Conservation (phyloP, 1,284 basidiomycete species). For the Flammula alnicola region DNA sequence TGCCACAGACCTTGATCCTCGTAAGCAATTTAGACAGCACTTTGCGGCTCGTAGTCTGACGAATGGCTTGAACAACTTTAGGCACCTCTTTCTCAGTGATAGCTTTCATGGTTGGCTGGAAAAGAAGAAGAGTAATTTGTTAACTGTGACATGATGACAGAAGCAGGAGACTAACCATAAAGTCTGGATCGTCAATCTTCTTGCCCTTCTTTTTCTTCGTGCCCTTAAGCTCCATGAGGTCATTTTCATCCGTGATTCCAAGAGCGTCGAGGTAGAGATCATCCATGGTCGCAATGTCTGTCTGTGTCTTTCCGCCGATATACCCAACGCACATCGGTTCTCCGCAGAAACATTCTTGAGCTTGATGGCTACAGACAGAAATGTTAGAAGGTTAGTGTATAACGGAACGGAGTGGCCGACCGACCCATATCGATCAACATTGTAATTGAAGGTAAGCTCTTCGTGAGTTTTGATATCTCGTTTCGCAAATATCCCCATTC, state of each 20-base stretch:
- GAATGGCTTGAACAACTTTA: slow-evolving; percentile 90
- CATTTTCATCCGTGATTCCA: slow-evolving; percentile 92
- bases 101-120: slow-evolving; percentile 73
- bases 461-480: slow-evolving; percentile 83
- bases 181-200: slow-evolving; percentile 92
- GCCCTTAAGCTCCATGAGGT: slow-evolving; percentile 81
- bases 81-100: slow-evolving; percentile 83
- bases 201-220: slow-evolving; percentile 90
- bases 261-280: slow-evolving; percentile 96
- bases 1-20: slow-evolving; percentile 75
- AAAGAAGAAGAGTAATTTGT: slow-evolving; percentile 7
- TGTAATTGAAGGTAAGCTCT: slow-evolving; percentile 99
- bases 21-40: slow-evolving; percentile 86
- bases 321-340: slow-evolving; percentile 96
- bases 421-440: slow-evolving; percentile 98
- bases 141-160: slow-evolving; percentile 4
- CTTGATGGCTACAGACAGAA: slow-evolving; percentile 73
- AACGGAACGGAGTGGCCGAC: slow-evolving; percentile 34
- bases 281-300: slow-evolving; percentile 93
- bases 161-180: slow-evolving; percentile 57
- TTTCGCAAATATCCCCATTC: slow-evolving; percentile 98
- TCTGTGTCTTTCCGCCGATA: slow-evolving; percentile 98
- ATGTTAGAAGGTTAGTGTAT: slow-evolving; percentile 1
- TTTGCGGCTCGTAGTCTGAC: slow-evolving; percentile 86
- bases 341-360: slow-evolving; percentile 95